Base-by-base conservation (phyloP, 2,329 filamentous ascomycete species). In the Aureobasidium sp. region DNA sequence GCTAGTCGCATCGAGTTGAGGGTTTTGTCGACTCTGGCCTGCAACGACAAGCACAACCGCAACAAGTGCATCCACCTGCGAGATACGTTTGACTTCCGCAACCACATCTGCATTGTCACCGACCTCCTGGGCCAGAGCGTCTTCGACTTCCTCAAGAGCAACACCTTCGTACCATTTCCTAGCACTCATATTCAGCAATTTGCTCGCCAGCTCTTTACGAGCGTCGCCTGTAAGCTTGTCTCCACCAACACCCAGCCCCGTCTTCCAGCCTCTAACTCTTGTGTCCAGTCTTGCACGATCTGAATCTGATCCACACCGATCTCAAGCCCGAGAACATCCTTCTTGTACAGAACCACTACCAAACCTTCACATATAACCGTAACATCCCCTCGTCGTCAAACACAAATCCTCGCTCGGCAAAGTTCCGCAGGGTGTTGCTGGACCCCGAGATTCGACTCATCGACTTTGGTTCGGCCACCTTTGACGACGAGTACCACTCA, bases 131-230 rank as follows among this genome's bases (percentile, higher is more conserved):
- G 93, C 52, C 93, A 97, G 72, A 97, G 93, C 70, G 93, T 99
- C 58, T 99, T 99, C 73, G 94, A 99, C 76, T 99, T 99, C 69
- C 82, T 99, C 52, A 99, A 99, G 78, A 87, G 88, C 70, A 97
- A 97, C 72, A 84, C 85, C 66, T 99, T 99, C 72, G 91, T 96
- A 20, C 94, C 94, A 0, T 99, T 99, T 71, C 94, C 94, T 13
- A 97, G 95, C 80, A 97, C 92, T 67, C 94, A 99, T 75, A 99
- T 99, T 63, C 94, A 97, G 75, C 93, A 85, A 73, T 97, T 99
- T 80, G 94, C 94, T 52, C 86, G 93, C 55, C 94, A 99, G 73
- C 80, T 99, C 17, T 89, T 99, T 65, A 97, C 93, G n/a, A 97
- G 93, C 70, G 95, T 99, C 70, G 94, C 94, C 63, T 99, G 91